phyloP scores from a whole-genome alignment of 2,329 filamentous ascomycete species.

The Claviceps paspali region DNA sequence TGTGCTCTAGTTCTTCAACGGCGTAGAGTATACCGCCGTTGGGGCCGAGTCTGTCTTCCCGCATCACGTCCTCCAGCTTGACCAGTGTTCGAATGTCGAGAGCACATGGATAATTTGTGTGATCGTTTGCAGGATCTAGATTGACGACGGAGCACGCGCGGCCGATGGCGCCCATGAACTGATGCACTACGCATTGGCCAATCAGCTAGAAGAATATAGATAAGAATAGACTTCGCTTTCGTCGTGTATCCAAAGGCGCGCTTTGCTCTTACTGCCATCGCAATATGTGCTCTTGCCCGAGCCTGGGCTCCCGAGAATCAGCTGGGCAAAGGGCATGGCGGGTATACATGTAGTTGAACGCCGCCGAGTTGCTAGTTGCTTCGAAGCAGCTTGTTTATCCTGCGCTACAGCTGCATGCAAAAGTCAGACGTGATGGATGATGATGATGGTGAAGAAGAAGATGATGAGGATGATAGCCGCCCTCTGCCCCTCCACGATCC shows the following conservation, averaged over 20 bases:
- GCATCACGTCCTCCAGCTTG: slow-evolving; percentile 90
- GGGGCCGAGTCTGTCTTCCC: slow-evolving; percentile 73
- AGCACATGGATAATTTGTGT: slow-evolving; percentile 74
- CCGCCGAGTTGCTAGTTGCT: no score
- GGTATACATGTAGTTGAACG: slow-evolving; percentile 2
- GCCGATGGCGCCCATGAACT: slow-evolving; percentile 92
- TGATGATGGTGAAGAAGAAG: no score
- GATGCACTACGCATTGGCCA: slow-evolving; percentile 51
- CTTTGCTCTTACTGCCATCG: slow-evolving; percentile 62
- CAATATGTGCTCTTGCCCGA: slow-evolving; percentile 96
- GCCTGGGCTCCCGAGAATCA: slow-evolving; percentile 87
- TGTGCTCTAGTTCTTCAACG: slow-evolving; percentile 86
- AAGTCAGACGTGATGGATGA: no score
- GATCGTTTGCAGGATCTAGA: slow-evolving; percentile 92
- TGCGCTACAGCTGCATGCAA: no score
- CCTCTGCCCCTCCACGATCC: no score
- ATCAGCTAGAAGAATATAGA: neutral
- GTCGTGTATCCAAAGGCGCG: neutral
- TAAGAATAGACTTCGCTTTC: neutral
- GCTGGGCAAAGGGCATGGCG: slow-evolving; percentile 51
- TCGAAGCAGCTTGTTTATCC: no score
- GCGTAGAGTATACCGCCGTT: slow-evolving; percentile 90
- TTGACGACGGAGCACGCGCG: slow-evolving; percentile 92
- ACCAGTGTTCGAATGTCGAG: slow-evolving; percentile 82
- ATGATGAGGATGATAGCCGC: no score